A percentile compares a stretch with the other conserved stretches of the same genome.
Conservation (phyloP, 352 stramenopile species). For the Thalassiosira delicatula region DNA sequence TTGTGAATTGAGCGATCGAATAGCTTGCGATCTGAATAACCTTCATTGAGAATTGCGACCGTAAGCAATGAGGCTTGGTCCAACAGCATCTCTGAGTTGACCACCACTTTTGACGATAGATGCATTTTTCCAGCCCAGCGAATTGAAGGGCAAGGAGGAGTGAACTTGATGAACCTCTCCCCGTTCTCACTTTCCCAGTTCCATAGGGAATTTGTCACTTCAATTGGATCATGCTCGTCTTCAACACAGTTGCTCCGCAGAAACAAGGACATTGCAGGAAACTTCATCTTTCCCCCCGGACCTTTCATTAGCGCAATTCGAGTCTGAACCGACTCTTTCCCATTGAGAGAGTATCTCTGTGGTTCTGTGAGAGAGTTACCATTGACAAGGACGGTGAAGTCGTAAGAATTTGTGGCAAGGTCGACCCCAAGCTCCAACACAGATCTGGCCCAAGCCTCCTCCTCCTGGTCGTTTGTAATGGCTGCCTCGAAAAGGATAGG, state of each 20-base stretch:
- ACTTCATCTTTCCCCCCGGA: not conserved
- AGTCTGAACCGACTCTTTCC: not conserved
- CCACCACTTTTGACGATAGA: not conserved
- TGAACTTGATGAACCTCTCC: not conserved
- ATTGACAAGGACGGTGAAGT: not conserved
- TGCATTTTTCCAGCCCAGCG: not conserved
- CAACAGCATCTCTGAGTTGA: not conserved
- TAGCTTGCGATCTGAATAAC: slow-evolving; percentile 1
- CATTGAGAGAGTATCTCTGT: not conserved
- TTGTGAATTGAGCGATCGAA: not conserved
- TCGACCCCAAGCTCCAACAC: not conserved
- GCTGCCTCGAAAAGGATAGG: not conserved
- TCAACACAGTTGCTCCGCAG: not conserved
- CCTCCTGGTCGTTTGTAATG: not conserved
- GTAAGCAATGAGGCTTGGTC: not conserved
- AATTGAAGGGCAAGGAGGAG: not conserved
- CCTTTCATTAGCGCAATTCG: not conserved
- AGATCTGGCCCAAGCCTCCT: not conserved
- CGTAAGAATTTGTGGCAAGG: not conserved
- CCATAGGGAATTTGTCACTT: not conserved
- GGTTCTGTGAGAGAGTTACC: not conserved
- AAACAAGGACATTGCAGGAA: not conserved
- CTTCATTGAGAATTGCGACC: not conserved
- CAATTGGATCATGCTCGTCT: not conserved
- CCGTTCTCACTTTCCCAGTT: not conserved